Evolutionary conservation across 2,329 filamentous ascomycete species (phyloP), one percentile per base, ranked within the genome.

Genomic region (Fusarium lateritium): DNA sequence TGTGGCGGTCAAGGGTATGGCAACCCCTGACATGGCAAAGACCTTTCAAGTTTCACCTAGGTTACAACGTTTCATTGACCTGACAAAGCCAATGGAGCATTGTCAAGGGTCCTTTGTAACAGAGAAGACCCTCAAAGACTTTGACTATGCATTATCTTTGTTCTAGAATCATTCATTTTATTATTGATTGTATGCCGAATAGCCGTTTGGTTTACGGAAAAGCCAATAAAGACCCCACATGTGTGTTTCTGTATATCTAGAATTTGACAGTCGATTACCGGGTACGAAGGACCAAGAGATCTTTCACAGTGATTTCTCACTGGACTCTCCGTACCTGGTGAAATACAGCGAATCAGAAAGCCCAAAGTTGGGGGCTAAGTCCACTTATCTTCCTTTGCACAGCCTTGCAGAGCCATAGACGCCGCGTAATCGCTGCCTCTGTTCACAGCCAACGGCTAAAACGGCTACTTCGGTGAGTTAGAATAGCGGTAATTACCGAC

Each of bases 321-420:
- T 19, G 38, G 19, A 19, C 31, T n/a, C 36, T 26, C 26, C 10
- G 13, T n/a, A 5, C 13, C 36, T 26, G 42, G 28, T 31, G 4
- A 13, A 31, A 13, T 31, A 11, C 28, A 31, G 28, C 28, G 28
- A 62, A 52, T 45, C n/a, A 38, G 19, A 38, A 22, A 22, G 38
- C n/a, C 17, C 31, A 40, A 31, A 28, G 43, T 33, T 33, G 38
- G 50, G 36, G 26, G 51, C 22, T 22, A 33, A 50, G 33, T 34
- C 47, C 40, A 34, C 45, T 24, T 15, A 24, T 46, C 44, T n/a
- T 40, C 21, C 49, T 58, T 56, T 58, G 67, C 73, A 73, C 71
- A 75, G 73, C 72, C 73, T 73, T 71, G 31, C 49, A 50, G 26
- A 63, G 66, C 65, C 67, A 64, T 67, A 36, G 21, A 42, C 40